Evolutionary conservation across 306 rosid genomes (phyloP), one percentile per base, ranked within the genome.

Genomic region (Castanopsis chinensis): DNA sequence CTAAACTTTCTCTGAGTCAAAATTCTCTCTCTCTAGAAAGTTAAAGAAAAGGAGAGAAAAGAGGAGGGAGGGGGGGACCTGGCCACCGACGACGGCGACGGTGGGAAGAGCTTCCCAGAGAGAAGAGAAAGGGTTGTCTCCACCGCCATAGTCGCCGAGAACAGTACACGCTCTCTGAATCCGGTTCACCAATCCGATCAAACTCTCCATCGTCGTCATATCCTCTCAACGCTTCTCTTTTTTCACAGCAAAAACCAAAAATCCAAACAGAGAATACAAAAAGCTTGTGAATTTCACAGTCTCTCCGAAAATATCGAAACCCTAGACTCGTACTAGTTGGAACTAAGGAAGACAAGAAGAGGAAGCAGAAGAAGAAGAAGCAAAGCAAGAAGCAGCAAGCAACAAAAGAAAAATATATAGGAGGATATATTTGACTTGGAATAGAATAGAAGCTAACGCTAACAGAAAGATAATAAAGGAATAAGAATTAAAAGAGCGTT

Each of bases 71-170:
- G 49, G 64, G 63, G 17, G 21, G 74, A 95, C 99, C 98, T 95
- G 98, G 49, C 99, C 99, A 7, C 99, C 98, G 64, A 95, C 97
- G 53, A 95, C 99, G 71, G 98, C 98, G 49, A 95, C 98, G 5
- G 98, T 84, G 23, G 99, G 99, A 20, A 95, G 93, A 76, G 97
- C 90, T 85, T 95, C 99, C 99, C 99, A 95, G 1, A 95, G 90
- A 71, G 99, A 94, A 75, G 91, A 83, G 82, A 94, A 91, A n/a
- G 90, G 3, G 77, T 53, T 85, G 5, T 88, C 92, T 5, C 71
- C 84, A 3, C 90, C 99, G 23, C 98, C 98, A 82, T 95, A 91
- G 87, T 95, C 99, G 3, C 98, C 99, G 30, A 95, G 98, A 49
- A 81, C 85, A 56, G 99, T 95, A 84, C 99, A 95, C 14, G 97